These are phyloP conservation scores for Coprinopsis sp. DNA, from an alignment of 768 basidiomycete species.

Conservation along the genomic window DNA sequence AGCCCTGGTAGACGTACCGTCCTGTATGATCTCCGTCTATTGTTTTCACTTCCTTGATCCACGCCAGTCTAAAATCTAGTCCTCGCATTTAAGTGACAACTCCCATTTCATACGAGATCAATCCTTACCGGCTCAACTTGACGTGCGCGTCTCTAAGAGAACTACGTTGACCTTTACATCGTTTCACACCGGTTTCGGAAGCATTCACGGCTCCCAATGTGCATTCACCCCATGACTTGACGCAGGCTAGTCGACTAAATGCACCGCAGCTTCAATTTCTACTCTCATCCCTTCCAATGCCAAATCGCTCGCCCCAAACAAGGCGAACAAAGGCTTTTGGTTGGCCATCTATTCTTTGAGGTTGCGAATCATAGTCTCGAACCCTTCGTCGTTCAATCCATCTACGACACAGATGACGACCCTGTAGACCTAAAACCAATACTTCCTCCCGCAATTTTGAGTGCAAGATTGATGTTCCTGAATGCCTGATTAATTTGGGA, in stretches of 20 bases:
- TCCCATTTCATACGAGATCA: too few species aligned
- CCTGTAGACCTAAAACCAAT: background rate
- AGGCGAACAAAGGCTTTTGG: background rate
- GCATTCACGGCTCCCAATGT: too few species aligned
- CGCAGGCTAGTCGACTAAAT: background rate
- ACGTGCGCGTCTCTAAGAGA: too few species aligned
- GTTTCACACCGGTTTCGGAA: too few species aligned
- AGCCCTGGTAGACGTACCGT: too few species aligned
- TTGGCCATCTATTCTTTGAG: background rate
- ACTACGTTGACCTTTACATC: too few species aligned
- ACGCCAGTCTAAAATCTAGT: too few species aligned
- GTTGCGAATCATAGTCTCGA: background rate
- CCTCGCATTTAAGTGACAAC: too few species aligned
- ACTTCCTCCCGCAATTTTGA: conserved; percentile 3
- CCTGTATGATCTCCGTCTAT: too few species aligned
- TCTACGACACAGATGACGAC: background rate
- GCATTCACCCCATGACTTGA: too few species aligned
- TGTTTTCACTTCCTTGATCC: too few species aligned
- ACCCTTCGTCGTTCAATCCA: background rate
- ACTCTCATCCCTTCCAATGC: conserved; percentile 2
- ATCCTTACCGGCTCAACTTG: too few species aligned
- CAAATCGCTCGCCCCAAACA: background rate
- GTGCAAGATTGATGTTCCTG: background rate
- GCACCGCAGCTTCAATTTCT: conserved; percentile 1
- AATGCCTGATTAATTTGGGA: conserved; percentile 6